Conservation (phyloP, 1,284 basidiomycete species). For the Takashimella tepidaria region DNA sequence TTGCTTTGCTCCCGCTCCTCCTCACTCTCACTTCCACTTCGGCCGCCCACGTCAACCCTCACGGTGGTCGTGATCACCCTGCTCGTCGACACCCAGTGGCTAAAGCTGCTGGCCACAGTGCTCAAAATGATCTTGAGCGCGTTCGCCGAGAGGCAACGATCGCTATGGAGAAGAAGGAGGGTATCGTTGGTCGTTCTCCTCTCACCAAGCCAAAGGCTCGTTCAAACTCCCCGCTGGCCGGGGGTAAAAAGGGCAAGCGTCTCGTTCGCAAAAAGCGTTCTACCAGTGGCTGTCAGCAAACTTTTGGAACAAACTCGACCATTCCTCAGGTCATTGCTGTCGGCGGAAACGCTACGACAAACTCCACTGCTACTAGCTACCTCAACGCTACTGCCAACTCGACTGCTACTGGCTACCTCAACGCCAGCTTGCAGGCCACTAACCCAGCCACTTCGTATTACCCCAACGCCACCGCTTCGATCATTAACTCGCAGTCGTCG, state of each 20-base stretch:
- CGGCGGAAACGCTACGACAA: slow-evolving; percentile 1
- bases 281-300: slow-evolving; percentile 23
- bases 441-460: neutral
- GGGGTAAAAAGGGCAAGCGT: slow-evolving; percentile 21
- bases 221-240: neutral
- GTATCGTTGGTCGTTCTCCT: neutral
- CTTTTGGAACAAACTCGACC: slow-evolving; percentile 9
- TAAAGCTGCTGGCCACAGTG: neutral
- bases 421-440: neutral
- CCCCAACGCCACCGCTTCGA: neutral
- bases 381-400: neutral
- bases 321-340: neutral
- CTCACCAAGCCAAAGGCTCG: neutral
- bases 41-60: slow-evolving; percentile 5
- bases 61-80: slow-evolving; percentile 9
- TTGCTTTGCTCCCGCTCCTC: slow-evolving; percentile 23
- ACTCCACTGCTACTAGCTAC: neutral
- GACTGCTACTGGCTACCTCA: neutral
- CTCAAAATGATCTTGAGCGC: slow-evolving; percentile 1
- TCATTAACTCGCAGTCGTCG: neutral
- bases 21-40: slow-evolving; percentile 2
- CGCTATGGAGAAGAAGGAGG: slow-evolving; percentile 1
- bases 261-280: slow-evolving; percentile 24
- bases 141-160: slow-evolving; percentile 5
- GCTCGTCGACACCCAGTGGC: slow-evolving; percentile 4